Percentiles rank a stretch among this genome's conserved stretches.
These are phyloP conservation scores for Fusarium aywerte DNA, from an alignment of 2,329 filamentous ascomycete genomes.

Conservation along the genomic window DNA sequence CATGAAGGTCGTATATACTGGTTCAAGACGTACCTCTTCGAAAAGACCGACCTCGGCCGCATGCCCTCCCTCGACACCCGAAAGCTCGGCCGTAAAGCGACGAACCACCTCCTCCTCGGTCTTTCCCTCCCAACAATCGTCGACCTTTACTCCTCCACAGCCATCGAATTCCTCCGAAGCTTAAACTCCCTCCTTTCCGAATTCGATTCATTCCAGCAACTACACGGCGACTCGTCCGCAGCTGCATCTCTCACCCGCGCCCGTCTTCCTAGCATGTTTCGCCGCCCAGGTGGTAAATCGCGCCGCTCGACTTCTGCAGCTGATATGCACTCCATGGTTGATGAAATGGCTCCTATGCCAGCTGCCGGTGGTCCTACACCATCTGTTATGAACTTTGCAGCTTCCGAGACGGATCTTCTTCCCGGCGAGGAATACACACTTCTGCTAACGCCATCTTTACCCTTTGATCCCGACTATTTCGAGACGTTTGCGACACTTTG, in stretches of 20 bases:
- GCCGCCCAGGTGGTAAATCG: constrained; percentile 70
- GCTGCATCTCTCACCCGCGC: constrained; percentile 78
- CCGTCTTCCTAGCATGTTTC: constrained; percentile 85
- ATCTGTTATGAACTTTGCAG: constrained; percentile 66
- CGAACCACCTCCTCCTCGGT: constrained; percentile 92
- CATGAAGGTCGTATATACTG: constrained; percentile 96
- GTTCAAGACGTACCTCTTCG: constrained; percentile 97
- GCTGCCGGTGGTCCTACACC: constrained; percentile 48
- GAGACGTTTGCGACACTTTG: constrained; percentile 96
- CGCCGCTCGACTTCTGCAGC: constrained; percentile 63
- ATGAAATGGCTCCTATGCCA: constrained; percentile 45
- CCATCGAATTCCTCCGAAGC: constrained; percentile 86
- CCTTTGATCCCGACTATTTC: constrained; percentile 97
- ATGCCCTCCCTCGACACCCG: constrained; percentile 88
- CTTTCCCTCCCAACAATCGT: constrained; percentile 90
- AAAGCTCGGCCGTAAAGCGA: constrained; percentile 88
- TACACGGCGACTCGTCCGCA: constrained; percentile 81
- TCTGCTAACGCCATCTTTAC: constrained; percentile 88
- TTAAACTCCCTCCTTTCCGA: constrained; percentile 87
- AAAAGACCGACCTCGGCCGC: constrained; percentile 79
- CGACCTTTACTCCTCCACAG: constrained; percentile 83
- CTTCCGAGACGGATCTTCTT: constrained; percentile 72
- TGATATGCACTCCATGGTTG: constrained; percentile 52
- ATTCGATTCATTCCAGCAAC: constrained; percentile 92
- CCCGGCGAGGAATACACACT: constrained; percentile 89